These are phyloP conservation scores for Artemisia annua DNA, from an alignment of 129 eudicot genomes.

Conservation along the genomic window DNA sequence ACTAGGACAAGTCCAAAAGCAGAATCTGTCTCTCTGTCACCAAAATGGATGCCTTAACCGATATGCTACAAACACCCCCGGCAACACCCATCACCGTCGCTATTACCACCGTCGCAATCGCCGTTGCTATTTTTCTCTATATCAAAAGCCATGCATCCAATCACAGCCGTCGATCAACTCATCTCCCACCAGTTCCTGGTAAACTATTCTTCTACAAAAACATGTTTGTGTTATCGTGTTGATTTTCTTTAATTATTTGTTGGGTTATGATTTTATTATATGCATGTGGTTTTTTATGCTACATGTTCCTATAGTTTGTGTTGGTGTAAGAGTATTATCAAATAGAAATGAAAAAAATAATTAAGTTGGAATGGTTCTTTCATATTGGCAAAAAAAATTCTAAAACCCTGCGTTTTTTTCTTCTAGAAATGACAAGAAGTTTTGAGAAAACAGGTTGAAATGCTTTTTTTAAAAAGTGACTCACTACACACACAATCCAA, in stretches of 20 bases:
- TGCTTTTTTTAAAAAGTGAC: too few relatives aligned
- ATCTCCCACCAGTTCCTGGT: constrained; percentile 60
- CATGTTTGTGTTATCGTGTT: background rate
- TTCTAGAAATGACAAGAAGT: too few relatives aligned
- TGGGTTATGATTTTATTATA: too few relatives aligned
- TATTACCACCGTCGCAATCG: constrained; percentile 51
- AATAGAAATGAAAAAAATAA: too few relatives aligned
- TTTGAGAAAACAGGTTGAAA: too few relatives aligned
- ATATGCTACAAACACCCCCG: constrained; percentile 38
- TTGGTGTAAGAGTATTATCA: too few relatives aligned
- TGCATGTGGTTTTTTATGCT: background rate
- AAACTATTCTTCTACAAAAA: background rate
- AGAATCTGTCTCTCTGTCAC: background rate
- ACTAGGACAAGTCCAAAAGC: too few relatives aligned
- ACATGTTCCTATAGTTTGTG: background rate
- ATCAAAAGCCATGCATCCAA: constrained; percentile 30
- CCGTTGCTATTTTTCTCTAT: constrained; percentile 48
- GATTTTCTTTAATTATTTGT: too few relatives aligned
- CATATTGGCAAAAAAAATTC: too few relatives aligned
- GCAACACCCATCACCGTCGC: constrained; percentile 36
- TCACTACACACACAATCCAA: too few relatives aligned
- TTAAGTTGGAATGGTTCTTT: too few relatives aligned
- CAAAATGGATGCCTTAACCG: constrained; percentile 40
- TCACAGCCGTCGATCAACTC: constrained; percentile 37
- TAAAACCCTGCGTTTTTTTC: too few relatives aligned